Evolutionary conservation across 192 early-diverging fungal genomes (phyloP), one percentile per base, ranked within the genome.

Genomic region (Entophlyctis helioformis): DNA sequence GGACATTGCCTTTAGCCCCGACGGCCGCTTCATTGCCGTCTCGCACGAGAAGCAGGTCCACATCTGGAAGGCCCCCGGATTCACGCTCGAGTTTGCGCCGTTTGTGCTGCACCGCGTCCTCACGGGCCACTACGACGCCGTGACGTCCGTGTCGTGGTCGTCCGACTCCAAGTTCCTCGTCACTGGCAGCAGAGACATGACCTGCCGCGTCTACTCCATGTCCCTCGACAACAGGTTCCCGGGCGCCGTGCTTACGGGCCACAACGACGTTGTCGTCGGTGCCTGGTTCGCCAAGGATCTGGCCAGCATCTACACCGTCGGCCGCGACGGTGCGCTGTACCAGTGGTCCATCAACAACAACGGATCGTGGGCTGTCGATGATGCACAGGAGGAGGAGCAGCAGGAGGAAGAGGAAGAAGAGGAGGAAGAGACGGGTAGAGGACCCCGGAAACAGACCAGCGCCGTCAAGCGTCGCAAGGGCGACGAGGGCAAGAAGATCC

Each of bases 31-130:
- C 43, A 77, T 99, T 68, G 94, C 84, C 0, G 84, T 94, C 1
- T 83, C 90, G 1, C 69, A 85, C 41, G 92, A 84, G 48, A 85
- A 83, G 51, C 68, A 76, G 24, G 63, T 94, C 35, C 82, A 95
- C 55, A 69, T 96, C 24, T 97, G 92, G 92, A 73, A 76, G 54
- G 85, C 92, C 20, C 96, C 96, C 22, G 86, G 89, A 44, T 84
- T 80, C 57, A 80, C 82, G 24, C 70, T 83, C 48, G 93, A 99
- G 68, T 96, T 94, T 53, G 72, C 85, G 4, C 90, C 94, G 15
- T 85, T 99, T 60, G 78, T 86, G 23, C 62, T 96, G 48, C 83
- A 89, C 55, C 72, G 80, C 28, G 77, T 62, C 19, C 81, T 81
- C 40, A 69, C 83, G 13, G 91, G 87, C 18, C 79, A 82, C 50